These are phyloP conservation scores for Cercis canadensis DNA, from an alignment of 306 rosid genomes.

Conservation along the genomic window DNA sequence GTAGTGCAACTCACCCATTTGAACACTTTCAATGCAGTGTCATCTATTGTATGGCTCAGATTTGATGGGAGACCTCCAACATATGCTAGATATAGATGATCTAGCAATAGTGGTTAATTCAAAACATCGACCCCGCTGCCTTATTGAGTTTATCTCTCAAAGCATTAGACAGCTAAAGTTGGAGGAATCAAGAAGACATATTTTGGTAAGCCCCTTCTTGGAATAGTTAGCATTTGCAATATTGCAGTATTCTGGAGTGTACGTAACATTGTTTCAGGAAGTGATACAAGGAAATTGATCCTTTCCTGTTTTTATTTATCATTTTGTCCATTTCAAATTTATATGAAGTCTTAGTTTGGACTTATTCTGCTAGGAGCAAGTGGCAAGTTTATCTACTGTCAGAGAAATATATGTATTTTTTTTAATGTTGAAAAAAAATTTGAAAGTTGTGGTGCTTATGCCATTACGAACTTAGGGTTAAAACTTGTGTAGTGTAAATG, in stretches of 20 bases:
- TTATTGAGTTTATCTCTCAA: slow-evolving; percentile 82
- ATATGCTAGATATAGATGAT: slow-evolving; percentile 76
- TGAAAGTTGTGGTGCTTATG: neutral
- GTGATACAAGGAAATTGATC: neutral
- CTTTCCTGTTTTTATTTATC: neutral
- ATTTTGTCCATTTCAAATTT: neutral
- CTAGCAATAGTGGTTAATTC: slow-evolving; percentile 62
- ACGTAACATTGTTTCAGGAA: neutral
- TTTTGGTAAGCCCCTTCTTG: slow-evolving; percentile 57
- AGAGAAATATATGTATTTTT: neutral
- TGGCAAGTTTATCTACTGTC: too few relatives aligned
- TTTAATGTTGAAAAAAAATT: neutral
- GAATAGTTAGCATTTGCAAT: neutral
- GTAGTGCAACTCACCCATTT: slow-evolving; percentile 34
- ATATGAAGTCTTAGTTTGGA: neutral
- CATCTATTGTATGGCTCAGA: slow-evolving; percentile 74
- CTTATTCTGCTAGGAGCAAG: neutral
- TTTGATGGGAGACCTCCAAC: slow-evolving; percentile 62
- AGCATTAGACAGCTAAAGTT: slow-evolving; percentile 67
- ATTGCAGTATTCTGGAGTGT: neutral
- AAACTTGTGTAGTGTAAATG: neutral
- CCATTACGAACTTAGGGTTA: neutral
- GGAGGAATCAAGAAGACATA: slow-evolving; percentile 72
- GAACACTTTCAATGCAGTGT: slow-evolving; percentile 68
- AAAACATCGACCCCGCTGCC: slow-evolving; percentile 75